Evolutionary conservation across 352 stramenopile species (phyloP), one percentile per base, ranked within the genome.

Genomic region (Globisporangium spinosum): DNA sequence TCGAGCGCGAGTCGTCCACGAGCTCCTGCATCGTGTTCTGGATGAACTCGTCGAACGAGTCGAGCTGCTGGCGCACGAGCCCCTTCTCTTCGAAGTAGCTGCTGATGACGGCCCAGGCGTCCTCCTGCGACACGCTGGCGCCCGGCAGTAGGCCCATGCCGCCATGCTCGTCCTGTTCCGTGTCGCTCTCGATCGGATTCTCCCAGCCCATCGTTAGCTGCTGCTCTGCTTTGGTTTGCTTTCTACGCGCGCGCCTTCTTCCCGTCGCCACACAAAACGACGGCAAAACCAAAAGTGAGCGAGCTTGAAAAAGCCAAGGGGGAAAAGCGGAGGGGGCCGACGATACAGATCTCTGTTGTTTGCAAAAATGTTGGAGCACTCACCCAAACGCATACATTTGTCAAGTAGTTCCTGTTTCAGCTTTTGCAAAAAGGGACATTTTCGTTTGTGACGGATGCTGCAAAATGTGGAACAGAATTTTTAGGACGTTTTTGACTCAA

Each of bases 41-140:
- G 73, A 99, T 99, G 77, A 99, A 99, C 86, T 99, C 96, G 77
- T 99, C 97, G 82, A 99, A 99, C 49, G 97, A 99, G 77, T 99
- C 98, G 32, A 99, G 81, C 77, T 99, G 98, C 78, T 99, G 98
- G 43, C 97, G 90, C 55, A 99, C 98, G 7, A 99, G 90, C 2
- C 98, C 98, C 73, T 99, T 99, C 80, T 99, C 98, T 76, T 99
- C 96, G 76, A 99, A 99, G 82, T 99, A 99, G 34, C 89, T 89
- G 65, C 82, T 98, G 76, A 99, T 99, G 32, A 99, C 97, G 38
- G 96, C 95, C 98, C 98, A 99, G 20, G 97, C 96, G 77, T 99
- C 97, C 71, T 99, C 98, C 79, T 99, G 97, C 12, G 97, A 99
- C 22, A 99, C 97, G 54, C 83, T 90, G 29, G 97, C 81, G 68